These are phyloP conservation scores for Fusarium ramigenum DNA, from an alignment of 2,329 filamentous ascomycete genomes.

Conservation along the genomic window DNA sequence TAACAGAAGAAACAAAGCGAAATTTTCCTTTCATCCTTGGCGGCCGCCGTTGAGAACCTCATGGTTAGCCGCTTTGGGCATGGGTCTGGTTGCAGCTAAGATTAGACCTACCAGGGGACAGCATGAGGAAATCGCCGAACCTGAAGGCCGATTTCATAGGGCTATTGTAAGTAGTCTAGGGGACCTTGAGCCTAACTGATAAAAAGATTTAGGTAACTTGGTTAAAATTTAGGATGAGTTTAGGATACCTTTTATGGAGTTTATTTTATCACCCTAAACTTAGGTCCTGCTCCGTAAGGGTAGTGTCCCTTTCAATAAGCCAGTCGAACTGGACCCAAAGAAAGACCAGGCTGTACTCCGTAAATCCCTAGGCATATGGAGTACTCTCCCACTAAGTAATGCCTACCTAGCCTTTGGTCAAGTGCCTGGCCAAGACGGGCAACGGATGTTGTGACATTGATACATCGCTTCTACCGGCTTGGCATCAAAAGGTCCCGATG, in stretches of 20 bases:
- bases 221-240: no score
- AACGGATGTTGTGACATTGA: neutral
- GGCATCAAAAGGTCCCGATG: neutral
- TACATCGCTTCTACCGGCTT: constrained; percentile 15
- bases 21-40: constrained; percentile 5
- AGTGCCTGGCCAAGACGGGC: neutral
- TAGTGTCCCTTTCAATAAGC: neutral
- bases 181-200: no score
- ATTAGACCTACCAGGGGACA: constrained; percentile 14
- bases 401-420: neutral
- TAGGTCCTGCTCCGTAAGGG: no score
- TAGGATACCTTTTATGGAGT: no score
- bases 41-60: constrained; percentile 3
- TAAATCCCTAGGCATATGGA: neutral
- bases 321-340: neutral
- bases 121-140: constrained; percentile 31
- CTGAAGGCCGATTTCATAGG: constrained; percentile 1
- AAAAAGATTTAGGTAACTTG: no score
- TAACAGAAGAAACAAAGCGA: neutral
- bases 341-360: neutral
- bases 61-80: constrained; percentile 16
- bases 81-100: constrained; percentile 21
- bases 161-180: constrained; percentile 2
- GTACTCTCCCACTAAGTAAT: neutral
- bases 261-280: no score